A percentile compares a stretch with the other conserved stretches of the same genome.
Conservation (phyloP, 1,284 basidiomycete genomes). For the Trametes pubescens region DNA sequence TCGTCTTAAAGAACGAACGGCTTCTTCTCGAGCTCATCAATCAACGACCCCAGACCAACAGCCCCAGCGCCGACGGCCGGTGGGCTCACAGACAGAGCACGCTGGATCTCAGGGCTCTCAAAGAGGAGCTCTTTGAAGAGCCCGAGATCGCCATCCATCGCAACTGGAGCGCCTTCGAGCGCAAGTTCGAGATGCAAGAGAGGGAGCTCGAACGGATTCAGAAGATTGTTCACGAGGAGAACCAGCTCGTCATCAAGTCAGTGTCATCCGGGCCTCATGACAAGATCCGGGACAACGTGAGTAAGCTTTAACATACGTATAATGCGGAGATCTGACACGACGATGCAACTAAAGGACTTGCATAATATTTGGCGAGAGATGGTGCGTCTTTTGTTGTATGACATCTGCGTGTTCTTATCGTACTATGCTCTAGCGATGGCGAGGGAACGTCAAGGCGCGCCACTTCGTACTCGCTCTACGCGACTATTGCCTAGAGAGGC, state of each 20-base stretch:
- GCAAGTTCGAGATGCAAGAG: slow-evolving; percentile 46
- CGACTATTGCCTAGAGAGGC: slow-evolving; percentile 45
- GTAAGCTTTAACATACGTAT: background rate
- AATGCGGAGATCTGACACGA: background rate
- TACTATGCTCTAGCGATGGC: slow-evolving; percentile 42
- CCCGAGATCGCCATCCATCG: slow-evolving; percentile 38
- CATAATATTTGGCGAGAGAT: slow-evolving; percentile 43
- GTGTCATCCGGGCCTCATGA: slow-evolving; percentile 45
- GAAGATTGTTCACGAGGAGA: slow-evolving; percentile 36
- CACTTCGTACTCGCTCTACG: slow-evolving; percentile 47
- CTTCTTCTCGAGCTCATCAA: slow-evolving; percentile 19
- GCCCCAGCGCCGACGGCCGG: slow-evolving; percentile 1
- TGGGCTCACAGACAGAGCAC: slow-evolving; percentile 19
- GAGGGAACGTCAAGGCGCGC: slow-evolving; percentile 46
- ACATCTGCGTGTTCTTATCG: background rate
- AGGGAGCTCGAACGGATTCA: slow-evolving; percentile 40
- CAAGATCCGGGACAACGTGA: slow-evolving; percentile 42
- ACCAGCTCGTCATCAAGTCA: slow-evolving; percentile 40
- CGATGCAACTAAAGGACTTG: slow-evolving; percentile 33
- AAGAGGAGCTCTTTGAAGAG: slow-evolving; percentile 38
- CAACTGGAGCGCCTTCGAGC: slow-evolving; percentile 41
- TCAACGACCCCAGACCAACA: background rate
- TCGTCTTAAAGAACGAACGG: slow-evolving; percentile 17
- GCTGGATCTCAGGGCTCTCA: slow-evolving; percentile 39
- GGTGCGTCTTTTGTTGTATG: slow-evolving; percentile 28